Percentiles rank a stretch among this genome's conserved stretches.
These are phyloP conservation scores for Nidularia pulvinata DNA, from an alignment of 768 basidiomycete species.

Conservation along the genomic window DNA sequence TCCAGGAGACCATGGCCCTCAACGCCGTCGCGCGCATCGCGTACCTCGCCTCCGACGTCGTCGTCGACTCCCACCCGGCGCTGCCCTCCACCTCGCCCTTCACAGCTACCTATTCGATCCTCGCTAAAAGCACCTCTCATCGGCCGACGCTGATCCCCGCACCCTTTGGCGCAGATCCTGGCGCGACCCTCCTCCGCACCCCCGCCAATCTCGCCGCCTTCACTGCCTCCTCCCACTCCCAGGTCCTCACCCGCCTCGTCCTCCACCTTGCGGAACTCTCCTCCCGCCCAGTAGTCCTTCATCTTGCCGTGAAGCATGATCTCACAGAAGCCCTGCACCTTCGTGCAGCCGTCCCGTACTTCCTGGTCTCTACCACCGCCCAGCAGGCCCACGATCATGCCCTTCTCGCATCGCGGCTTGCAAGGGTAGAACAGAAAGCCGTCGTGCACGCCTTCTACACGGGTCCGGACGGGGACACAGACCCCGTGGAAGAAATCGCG, in stretches of 20 bases:
- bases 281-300: constrained; percentile 63
- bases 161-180: constrained; percentile 68
- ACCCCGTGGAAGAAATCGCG: constrained; percentile 46
- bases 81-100: constrained; percentile 40
- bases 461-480: constrained; percentile 21
- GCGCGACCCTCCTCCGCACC: constrained; percentile 53
- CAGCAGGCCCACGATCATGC: constrained; percentile 92
- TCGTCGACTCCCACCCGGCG: constrained; percentile 57
- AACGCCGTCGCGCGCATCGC: constrained; percentile 65
- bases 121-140: constrained; percentile 29
- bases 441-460: constrained; percentile 87
- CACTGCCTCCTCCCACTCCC: constrained; percentile 50
- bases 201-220: constrained; percentile 54
- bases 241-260: constrained; percentile 58
- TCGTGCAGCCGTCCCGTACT: constrained; percentile 77
- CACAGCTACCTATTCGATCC: constrained; percentile 30
- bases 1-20: constrained; percentile 18
- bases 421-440: constrained; percentile 64
- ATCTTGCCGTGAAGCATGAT: constrained; percentile 65
- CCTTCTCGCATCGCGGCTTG: constrained; percentile 81
- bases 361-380: constrained; percentile 73
- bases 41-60: constrained; percentile 65
- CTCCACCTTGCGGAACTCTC: constrained; percentile 72
- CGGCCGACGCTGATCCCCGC: constrained; percentile 45
- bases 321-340: constrained; percentile 77